Evolutionary conservation across 2,329 filamentous ascomycete species (phyloP).

Genomic region (Fusarium temperatum): DNA sequence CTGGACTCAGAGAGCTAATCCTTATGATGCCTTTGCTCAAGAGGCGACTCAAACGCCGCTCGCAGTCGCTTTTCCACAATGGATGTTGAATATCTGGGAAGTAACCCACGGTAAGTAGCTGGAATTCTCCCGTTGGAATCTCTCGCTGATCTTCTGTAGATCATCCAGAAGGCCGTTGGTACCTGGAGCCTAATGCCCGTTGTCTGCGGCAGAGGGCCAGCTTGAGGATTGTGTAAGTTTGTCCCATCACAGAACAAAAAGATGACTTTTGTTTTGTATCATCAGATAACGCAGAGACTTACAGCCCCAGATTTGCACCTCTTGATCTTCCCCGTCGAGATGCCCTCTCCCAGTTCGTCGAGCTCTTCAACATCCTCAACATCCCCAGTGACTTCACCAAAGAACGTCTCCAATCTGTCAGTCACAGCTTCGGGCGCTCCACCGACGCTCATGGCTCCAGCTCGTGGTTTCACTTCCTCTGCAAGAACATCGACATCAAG

Average conservation of each 20-base stretch:
- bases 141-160: constrained; percentile 26
- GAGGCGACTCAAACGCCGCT: constrained; percentile 35
- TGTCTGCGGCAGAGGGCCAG: constrained; percentile 36
- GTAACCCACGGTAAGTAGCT: constrained; percentile 31
- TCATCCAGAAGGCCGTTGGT: constrained; percentile 40
- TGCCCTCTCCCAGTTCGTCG: constrained; percentile 34
- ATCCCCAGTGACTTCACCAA: constrained; percentile 45
- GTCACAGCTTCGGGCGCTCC: constrained; percentile 47
- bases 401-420: constrained; percentile 45
- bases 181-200: constrained; percentile 29
- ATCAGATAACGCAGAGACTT: neutral
- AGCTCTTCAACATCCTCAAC: constrained; percentile 43
- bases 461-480: constrained; percentile 50
- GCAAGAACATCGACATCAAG: constrained; percentile 45
- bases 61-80: constrained; percentile 34
- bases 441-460: constrained; percentile 38
- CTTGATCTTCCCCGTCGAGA: constrained; percentile 40
- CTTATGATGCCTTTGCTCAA: constrained; percentile 39
- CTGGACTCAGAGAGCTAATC: constrained; percentile 39
- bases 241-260: neutral
- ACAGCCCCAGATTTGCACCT: constrained; percentile 41
- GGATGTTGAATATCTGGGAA: constrained; percentile 43
- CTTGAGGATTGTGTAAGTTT: constrained; percentile 45
- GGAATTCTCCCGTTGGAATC: fast-evolving
- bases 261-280: neutral